These are phyloP conservation scores for Paulownia fortunei DNA, from an alignment of 257 asterid species.

Conservation along the genomic window DNA sequence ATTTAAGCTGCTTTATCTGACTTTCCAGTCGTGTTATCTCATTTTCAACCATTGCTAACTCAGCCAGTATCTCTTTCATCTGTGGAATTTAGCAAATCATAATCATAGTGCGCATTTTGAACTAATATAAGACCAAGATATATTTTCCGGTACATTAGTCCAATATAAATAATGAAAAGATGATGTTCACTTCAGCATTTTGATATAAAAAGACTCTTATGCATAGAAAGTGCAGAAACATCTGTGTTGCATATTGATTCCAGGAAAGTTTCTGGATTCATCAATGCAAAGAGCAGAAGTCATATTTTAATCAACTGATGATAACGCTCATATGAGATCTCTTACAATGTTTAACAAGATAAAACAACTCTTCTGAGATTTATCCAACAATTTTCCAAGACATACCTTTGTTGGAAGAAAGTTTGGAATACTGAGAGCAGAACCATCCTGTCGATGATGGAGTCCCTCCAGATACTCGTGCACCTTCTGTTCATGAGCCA, in stretches of 20 bases:
- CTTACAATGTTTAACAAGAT: no score
- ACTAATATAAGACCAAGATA: not conserved
- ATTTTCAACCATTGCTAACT: conserved; percentile 70
- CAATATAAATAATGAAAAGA: no score
- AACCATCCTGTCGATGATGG: conserved; percentile 50
- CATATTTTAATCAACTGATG: no score
- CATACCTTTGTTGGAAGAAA: conserved; percentile 79
- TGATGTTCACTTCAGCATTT: no score
- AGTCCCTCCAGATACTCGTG: conserved; percentile 64
- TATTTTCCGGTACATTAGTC: no score
- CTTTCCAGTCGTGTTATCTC: conserved; percentile 70
- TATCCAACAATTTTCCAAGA: not conserved
- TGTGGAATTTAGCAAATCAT: conserved; percentile 23
- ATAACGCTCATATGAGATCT: no score
- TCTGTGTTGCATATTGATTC: not conserved
- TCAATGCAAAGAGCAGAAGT: no score
- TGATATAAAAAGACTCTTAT: no score
- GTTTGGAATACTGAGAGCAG: conserved; percentile 61
- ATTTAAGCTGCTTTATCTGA: conserved; percentile 60
- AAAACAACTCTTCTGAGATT: no score
- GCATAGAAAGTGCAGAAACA: no score
- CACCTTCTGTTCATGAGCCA: conserved; percentile 75
- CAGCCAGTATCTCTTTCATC: conserved; percentile 70
- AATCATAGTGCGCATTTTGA: not conserved
- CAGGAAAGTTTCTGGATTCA: no score